These are phyloP conservation scores for Paramecium octaurelia DNA, from an alignment of 73 alveolate species.

Conservation along the genomic window DNA sequence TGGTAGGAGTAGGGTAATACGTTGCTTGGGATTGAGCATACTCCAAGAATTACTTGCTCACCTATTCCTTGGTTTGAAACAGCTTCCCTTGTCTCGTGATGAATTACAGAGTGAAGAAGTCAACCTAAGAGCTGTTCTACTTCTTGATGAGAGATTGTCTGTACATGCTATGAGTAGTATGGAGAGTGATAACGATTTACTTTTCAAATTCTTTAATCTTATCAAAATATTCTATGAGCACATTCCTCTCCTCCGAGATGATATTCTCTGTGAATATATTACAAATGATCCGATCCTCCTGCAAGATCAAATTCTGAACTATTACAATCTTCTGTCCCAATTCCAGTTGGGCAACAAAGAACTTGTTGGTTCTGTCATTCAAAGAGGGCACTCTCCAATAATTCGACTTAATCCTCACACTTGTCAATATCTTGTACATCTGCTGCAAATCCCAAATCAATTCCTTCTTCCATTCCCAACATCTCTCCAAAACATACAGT, in stretches of 20 bases:
- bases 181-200: neutral
- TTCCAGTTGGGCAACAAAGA: neutral
- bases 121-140: neutral
- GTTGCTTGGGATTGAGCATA: neutral
- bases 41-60: neutral
- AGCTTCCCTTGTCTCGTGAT: neutral
- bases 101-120: neutral
- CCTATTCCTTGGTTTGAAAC: neutral
- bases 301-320: neutral
- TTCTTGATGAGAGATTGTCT: neutral
- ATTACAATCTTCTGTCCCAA: neutral
- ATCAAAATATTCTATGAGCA: neutral
- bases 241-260: neutral
- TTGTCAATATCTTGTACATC: neutral
- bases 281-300: neutral
- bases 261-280: neutral
- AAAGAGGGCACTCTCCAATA: slow-evolving; percentile 3
- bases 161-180: neutral
- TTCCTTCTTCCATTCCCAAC: slow-evolving; percentile 25
- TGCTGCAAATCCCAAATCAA: neutral
- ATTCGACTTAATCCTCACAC: neutral
- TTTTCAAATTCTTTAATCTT: neutral
- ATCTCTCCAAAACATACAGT: neutral
- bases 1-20: neutral
- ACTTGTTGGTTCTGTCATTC: neutral